Base-by-base conservation (phyloP, 106 monocot genomes). In the Iris macrosiphon region DNA sequence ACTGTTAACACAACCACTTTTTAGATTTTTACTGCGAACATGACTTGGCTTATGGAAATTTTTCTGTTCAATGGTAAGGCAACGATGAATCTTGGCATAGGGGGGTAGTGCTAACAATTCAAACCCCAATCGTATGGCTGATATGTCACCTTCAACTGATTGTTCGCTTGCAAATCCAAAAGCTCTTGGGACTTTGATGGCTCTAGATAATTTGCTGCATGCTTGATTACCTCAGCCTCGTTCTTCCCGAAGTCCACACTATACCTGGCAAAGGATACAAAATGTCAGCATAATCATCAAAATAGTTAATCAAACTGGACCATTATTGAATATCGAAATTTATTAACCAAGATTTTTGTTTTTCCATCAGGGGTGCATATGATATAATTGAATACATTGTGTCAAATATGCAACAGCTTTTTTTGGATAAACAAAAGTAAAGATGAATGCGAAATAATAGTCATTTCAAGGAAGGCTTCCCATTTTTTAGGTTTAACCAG, bases 141-240 rank as follows among this genome's bases (percentile, higher is more conserved):
- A 70, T 94, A 88, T 20, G 57, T 59, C 17, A 88, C 93, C 64
- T 69, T 81, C 71, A 88, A 17, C 40, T 79, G 88, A 56, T 77
- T 72, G 59, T 51, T 65, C 28, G 84, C 80, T 40, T 88, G 78
- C 72, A 88, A 42, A 72, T 79, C 83, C 66, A 94, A 57, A 44
- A 94, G 31, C 32, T 81, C 75, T 46, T 77, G 84, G 3, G 81
- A 78, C 31, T 88, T 79, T 1, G 51, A 62, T 19, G 84, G 60
- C 49, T 94, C 93, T 20, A 88, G 40, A 71, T 94, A 94, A 64
- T 94, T 94, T 6, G 88, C 75, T 16, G 84, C 78, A 71, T 94
- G 93, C 49, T 79, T 94, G 58, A 94, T 58, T 39, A 94, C 81
- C 57, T 94, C 88, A 0, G 59, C 33, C 56, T 94, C 93, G 35